phyloP scores from a whole-genome alignment of 192 early-diverging fungal species.

The Coemansia sp. region DNA sequence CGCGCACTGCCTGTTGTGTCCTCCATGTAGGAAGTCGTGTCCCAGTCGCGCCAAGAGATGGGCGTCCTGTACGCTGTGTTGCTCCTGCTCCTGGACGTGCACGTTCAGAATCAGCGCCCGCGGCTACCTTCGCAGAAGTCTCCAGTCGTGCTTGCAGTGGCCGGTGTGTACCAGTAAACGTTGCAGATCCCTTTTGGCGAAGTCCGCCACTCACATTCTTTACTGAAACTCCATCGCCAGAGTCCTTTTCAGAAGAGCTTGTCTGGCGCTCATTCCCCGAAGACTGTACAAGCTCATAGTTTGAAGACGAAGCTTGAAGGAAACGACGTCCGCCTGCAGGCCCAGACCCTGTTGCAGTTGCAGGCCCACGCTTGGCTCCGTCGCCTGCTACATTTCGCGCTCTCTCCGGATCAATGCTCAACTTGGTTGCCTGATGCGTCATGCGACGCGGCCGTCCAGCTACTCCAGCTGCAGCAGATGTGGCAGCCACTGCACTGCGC shows the following conservation, averaged over 20 bases:
- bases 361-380: conserved; percentile 19
- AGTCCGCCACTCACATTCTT: conserved; percentile 10
- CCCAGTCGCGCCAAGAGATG: conserved; percentile 16
- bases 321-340: conserved; percentile 26
- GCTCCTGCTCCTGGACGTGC: conserved; percentile 7
- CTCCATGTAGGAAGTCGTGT: conserved; percentile 46
- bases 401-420: conserved; percentile 45
- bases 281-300: conserved; percentile 11
- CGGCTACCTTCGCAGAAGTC: conserved; percentile 19
- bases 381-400: conserved; percentile 28
- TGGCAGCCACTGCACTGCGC: conserved; percentile 27
- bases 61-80: conserved; percentile 25
- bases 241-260: conserved; percentile 36
- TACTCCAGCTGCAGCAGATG: conserved; percentile 44
- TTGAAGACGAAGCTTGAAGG: conserved; percentile 27
- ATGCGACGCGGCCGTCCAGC: conserved; percentile 51
- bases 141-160: conserved; percentile 49
- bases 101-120: conserved; percentile 12
- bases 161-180: conserved; percentile 21
- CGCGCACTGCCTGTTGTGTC: conserved; percentile 48
- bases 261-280: conserved; percentile 12
- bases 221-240: conserved; percentile 10
- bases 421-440: conserved; percentile 50
- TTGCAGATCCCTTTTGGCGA: conserved; percentile 14
- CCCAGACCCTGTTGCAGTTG: conserved; percentile 37